A percentile compares a stretch with the other conserved stretches of the same genome.
These are phyloP conservation scores for Suillus alpinus DNA, from an alignment of 768 basidiomycete genomes.

Conservation along the genomic window DNA sequence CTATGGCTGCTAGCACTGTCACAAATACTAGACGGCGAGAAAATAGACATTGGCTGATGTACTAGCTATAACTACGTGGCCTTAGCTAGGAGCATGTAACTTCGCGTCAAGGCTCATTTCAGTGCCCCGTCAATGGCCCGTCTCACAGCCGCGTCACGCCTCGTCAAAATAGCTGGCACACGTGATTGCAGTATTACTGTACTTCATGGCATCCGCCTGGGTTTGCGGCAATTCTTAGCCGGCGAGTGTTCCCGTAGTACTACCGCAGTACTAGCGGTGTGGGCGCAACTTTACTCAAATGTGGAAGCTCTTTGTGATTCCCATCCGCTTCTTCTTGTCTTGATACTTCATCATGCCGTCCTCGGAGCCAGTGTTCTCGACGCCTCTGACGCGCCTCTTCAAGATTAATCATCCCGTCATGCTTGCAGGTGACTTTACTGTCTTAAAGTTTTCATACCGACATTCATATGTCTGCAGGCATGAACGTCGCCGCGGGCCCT, in stretches of 20 bases:
- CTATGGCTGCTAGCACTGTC: too few relatives aligned
- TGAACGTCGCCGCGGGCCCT: slow-evolving; percentile 87
- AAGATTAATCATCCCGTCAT: slow-evolving; percentile 80
- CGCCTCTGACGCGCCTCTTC: slow-evolving; percentile 74
- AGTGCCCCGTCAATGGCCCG: too few relatives aligned
- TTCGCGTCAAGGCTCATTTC: too few relatives aligned
- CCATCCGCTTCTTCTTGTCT: neutral
- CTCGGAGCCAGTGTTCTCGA: slow-evolving; percentile 62
- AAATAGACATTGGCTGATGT: too few relatives aligned
- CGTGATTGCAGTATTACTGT: neutral
- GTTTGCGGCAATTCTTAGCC: neutral
- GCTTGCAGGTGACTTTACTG: slow-evolving; percentile 54
- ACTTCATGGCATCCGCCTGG: too few relatives aligned
- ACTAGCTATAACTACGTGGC: too few relatives aligned
- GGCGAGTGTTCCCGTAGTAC: neutral
- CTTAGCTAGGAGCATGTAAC: too few relatives aligned
- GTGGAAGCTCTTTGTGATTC: neutral
- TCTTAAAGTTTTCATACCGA: neutral
- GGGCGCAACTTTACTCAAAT: neutral
- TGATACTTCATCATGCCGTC: slow-evolving; percentile 53
- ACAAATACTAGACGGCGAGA: too few relatives aligned
- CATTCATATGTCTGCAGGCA: slow-evolving; percentile 28
- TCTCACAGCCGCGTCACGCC: too few relatives aligned
- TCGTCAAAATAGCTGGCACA: neutral
- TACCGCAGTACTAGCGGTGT: neutral